Evolutionary conservation across 2,329 filamentous ascomycete species (phyloP).

Genomic region (Clarireedia paspali): DNA sequence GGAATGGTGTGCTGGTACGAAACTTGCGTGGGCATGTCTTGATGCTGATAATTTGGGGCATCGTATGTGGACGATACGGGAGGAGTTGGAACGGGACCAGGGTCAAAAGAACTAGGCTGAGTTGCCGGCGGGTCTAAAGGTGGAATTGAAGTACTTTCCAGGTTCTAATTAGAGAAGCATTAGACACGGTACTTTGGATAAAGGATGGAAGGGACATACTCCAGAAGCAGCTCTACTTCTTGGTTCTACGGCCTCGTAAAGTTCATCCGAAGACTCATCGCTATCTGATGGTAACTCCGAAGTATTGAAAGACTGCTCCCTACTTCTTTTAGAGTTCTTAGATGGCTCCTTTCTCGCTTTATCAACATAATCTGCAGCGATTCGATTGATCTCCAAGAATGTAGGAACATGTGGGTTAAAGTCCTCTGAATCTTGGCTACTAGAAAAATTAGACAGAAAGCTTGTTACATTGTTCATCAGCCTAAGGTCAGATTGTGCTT

Average conservation of each 20-base stretch:
- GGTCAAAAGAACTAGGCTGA: neutral
- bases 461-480: constrained; percentile 70
- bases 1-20: no score
- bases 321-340: neutral
- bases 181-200: neutral
- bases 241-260: neutral
- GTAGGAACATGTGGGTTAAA: neutral
- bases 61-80: neutral
- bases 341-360: constrained; percentile 1
- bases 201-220: neutral
- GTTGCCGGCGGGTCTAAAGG: neutral
- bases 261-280: no score
- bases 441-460: constrained; percentile 7
- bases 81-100: neutral
- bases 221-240: neutral
- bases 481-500: constrained; percentile 76
- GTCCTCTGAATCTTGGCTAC: neutral
- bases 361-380: neutral
- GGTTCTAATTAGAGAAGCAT: no score
- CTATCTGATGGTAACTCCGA: no score
- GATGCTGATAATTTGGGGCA: neutral
- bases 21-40: no score
- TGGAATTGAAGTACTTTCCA: neutral
- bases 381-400: constrained; percentile 1
- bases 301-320: neutral